These are phyloP conservation scores for Xerocomellus dryophilus DNA, from an alignment of 768 basidiomycete species.

Conservation along the genomic window DNA sequence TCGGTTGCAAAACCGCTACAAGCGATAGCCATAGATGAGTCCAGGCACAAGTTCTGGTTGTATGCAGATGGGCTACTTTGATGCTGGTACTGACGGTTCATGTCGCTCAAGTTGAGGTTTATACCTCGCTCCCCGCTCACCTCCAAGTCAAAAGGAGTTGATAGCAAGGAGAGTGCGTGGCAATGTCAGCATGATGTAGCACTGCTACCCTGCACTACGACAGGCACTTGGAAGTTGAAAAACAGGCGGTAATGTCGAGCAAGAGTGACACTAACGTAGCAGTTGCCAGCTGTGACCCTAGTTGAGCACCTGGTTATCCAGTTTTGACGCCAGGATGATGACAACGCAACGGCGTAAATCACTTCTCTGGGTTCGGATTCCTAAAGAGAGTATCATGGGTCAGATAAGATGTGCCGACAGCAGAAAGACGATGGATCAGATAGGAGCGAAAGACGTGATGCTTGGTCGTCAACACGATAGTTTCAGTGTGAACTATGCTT, in stretches of 20 bases:
- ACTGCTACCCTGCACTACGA: no score
- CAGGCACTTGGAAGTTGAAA: no score
- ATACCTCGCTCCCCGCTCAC: no score
- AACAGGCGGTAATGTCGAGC: no score
- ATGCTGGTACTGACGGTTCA: no score
- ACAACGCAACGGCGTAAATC: neutral
- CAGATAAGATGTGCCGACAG: neutral
- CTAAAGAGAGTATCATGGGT: slow-evolving; percentile 3
- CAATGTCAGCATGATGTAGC: no score
- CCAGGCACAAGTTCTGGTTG: neutral
- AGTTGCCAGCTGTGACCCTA: neutral
- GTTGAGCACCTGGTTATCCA: neutral
- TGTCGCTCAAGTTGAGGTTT: no score
- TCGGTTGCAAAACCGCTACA: no score
- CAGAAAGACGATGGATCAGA: slow-evolving; percentile 58
- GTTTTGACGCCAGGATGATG: neutral
- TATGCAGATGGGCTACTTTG: neutral
- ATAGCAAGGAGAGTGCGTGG: no score
- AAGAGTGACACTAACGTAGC: neutral
- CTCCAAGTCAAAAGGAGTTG: no score
- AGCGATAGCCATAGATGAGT: no score
- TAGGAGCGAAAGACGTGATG: slow-evolving; percentile 99
- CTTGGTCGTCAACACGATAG: slow-evolving; percentile 73
- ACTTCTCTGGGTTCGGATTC: slow-evolving; percentile 18
- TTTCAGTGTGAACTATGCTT: slow-evolving; percentile 99